Conservation (phyloP, 805 yeast genomes). For the Phaffomyces opuntiae region DNA sequence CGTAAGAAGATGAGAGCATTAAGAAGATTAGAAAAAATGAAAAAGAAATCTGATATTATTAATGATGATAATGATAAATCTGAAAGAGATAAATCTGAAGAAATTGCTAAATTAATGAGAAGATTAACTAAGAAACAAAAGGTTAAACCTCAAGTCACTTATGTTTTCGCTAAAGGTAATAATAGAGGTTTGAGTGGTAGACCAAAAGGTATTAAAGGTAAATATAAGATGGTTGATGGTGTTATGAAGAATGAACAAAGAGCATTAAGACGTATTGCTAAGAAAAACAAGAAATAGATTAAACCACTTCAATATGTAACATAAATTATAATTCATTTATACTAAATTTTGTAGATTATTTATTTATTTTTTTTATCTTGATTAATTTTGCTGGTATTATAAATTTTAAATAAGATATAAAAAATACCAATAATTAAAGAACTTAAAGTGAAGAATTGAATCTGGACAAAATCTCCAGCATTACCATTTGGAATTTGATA, state of each 20-base stretch:
- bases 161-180: slow-evolving; percentile 80
- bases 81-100: slow-evolving; percentile 92
- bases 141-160: slow-evolving; percentile 73
- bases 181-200: slow-evolving; percentile 89
- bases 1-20: slow-evolving; percentile 92
- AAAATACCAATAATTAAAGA: slow-evolving; percentile 29
- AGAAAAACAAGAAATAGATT: slow-evolving; percentile 62
- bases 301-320: background rate
- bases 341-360: background rate
- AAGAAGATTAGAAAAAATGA: slow-evolving; percentile 76
- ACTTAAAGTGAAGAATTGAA: slow-evolving; percentile 30
- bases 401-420: slow-evolving; percentile 25
- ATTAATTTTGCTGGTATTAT: background rate
- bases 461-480: slow-evolving; percentile 19
- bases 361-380: background rate
- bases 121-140: slow-evolving; percentile 67
- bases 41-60: slow-evolving; percentile 88
- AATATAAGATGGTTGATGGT: slow-evolving; percentile 99
- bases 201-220: slow-evolving; percentile 95
- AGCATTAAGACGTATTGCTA: slow-evolving; percentile 83
- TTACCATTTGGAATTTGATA: slow-evolving; percentile 39
- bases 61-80: slow-evolving; percentile 82
- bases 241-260: slow-evolving; percentile 95
- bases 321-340: background rate
- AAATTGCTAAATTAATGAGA: slow-evolving; percentile 78